Base-by-base conservation (phyloP, 495 filamentous ascomycete genomes). In the Thermothielavioides terrestris region DNA sequence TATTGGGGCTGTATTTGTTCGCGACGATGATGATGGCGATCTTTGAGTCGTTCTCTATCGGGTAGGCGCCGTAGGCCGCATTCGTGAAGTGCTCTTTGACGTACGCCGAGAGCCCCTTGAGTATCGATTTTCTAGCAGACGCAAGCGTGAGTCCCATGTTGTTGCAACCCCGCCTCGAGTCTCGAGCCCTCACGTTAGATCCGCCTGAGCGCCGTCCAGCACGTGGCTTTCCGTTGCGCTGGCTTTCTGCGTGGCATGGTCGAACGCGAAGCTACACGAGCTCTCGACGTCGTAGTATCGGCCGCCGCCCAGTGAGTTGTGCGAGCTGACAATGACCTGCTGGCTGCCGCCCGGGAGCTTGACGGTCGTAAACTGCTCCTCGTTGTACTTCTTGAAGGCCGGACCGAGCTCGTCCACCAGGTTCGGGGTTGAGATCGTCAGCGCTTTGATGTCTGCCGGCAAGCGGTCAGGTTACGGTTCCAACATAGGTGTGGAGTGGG, bases 1-100 rank as follows among this genome's bases (percentile, higher is more conserved):
- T 99, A 61, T 86, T 86, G 6, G 94, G 94, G 55, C 86, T 92
- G 75, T 97, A 97, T 61, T 95, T 95, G 75, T 89, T 95, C 27
- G 92, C 85, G 32, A 95, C 89, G 42, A 95, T 76, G 45, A 92
- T 65, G 57, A 96, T 76, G 32, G 89, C 88, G 18, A 97, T 66
- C 47, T 79, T 77, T 18, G 80, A 76, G 67, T 91, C 84, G 59
- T 84, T 72, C 54, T 86, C 81, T 53, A 80, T 82, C 25, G 90
- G 84, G 61, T 86, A 92, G 23, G 87, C 84, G 58, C 88, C 86
- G 56, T 84, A 82, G 10, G 85, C 82, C 43, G 83, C 85, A 56
- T 76, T 83, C 1, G 88, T 83, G 67, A 87, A 99, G 74, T 99
- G 91, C 67, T 99, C 94, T 48, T 76, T 71, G 39, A 88, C 82